Percentiles rank a stretch among this genome's conserved stretches.
These are phyloP conservation scores for Halenospora varia DNA, from an alignment of 495 filamentous ascomycete species.

Conservation along the genomic window DNA sequence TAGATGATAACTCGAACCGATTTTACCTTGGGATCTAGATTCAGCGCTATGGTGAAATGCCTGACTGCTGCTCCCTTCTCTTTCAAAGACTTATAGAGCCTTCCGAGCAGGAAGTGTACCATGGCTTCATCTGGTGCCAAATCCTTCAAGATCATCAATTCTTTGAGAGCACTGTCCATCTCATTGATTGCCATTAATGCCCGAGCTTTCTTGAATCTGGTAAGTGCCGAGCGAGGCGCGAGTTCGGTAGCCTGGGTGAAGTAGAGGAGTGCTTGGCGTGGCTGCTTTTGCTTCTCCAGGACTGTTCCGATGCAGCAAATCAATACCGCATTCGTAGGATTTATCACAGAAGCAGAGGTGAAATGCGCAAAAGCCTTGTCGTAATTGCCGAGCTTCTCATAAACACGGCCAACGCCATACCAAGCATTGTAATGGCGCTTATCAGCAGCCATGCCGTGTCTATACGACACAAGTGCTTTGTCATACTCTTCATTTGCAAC, in stretches of 20 bases:
- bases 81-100: slow-evolving; percentile 73
- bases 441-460: slow-evolving; percentile 77
- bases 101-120: slow-evolving; percentile 89
- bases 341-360: slow-evolving; percentile 76
- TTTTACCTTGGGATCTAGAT: slow-evolving; percentile 91
- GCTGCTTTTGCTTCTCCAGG: slow-evolving; percentile 80
- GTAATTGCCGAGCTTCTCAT: slow-evolving; percentile 91
- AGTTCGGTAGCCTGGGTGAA: slow-evolving; percentile 77
- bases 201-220: slow-evolving; percentile 88
- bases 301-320: slow-evolving; percentile 88
- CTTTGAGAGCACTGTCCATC: slow-evolving; percentile 62
- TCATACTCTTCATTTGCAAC: slow-evolving; percentile 97
- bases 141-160: slow-evolving; percentile 80
- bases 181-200: slow-evolving; percentile 76
- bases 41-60: slow-evolving; percentile 90
- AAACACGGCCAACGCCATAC: slow-evolving; percentile 90
- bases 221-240: slow-evolving; percentile 74
- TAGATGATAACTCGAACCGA: not conserved
- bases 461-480: slow-evolving; percentile 82
- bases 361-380: slow-evolving; percentile 90
- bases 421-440: slow-evolving; percentile 93
- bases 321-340: slow-evolving; percentile 85
- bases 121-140: slow-evolving; percentile 92
- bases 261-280: slow-evolving; percentile 67
- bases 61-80: slow-evolving; percentile 80